These are phyloP conservation scores for Mycocentrospora acerina DNA, from an alignment of 2,329 filamentous ascomycete species.

Conservation along the genomic window DNA sequence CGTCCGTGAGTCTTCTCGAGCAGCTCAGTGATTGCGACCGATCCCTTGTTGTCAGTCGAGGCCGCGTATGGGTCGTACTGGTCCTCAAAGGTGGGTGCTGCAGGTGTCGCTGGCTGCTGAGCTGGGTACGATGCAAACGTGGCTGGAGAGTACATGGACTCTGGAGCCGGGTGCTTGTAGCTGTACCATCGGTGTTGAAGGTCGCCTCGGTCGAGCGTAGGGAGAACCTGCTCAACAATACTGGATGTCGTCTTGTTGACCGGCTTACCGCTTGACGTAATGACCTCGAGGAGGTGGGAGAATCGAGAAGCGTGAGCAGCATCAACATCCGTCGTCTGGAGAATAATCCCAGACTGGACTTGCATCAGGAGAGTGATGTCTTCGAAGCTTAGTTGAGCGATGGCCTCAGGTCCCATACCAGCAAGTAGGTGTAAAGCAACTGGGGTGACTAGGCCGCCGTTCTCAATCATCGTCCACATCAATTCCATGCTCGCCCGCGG, in stretches of 20 bases:
- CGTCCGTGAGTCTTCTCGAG: conserved; percentile 78
- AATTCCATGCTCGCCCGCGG: conserved; percentile 60
- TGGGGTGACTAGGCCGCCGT: conserved; percentile 61
- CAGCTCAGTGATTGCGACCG: conserved; percentile 84
- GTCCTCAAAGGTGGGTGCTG: conserved; percentile 70
- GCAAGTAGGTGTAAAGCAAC: conserved; percentile 63
- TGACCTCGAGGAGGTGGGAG: conserved; percentile 61
- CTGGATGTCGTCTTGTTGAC: conserved; percentile 58
- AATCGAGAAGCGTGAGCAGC: conserved; percentile 62
- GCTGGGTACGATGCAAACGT: conserved; percentile 52
- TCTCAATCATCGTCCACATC: conserved; percentile 66
- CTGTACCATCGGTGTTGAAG: conserved; percentile 59
- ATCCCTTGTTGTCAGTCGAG: conserved; percentile 90
- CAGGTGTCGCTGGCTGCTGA: conserved; percentile 52
- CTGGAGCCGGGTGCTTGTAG: conserved; percentile 52
- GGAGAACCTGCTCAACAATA: conserved; percentile 60
- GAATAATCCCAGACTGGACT: conserved; percentile 57
- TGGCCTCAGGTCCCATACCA: conserved; percentile 60
- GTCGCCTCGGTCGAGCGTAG: conserved; percentile 53
- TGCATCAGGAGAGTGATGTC: conserved; percentile 62
- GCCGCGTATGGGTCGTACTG: conserved; percentile 88
- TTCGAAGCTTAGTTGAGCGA: conserved; percentile 55
- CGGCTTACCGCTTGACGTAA: conserved; percentile 54
- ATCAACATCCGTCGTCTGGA: conserved; percentile 52
- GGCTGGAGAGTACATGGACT: conserved; percentile 50